Evolutionary conservation across 306 rosid species (phyloP).

Genomic region (Oemleria cerasiformis): DNA sequence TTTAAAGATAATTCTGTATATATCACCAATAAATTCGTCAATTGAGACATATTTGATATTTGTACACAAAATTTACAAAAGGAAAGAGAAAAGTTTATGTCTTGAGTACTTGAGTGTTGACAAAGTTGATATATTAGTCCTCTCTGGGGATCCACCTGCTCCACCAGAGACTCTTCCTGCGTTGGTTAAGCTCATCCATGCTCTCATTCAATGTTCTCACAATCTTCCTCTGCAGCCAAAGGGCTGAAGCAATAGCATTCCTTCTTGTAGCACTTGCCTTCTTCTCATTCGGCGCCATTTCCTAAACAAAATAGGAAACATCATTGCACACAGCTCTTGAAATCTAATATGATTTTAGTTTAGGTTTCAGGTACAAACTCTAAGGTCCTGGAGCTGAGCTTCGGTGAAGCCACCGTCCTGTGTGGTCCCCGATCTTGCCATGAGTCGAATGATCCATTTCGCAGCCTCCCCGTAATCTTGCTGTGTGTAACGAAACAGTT

Average conservation of each 20-base stretch:
- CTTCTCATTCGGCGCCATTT: conserved; percentile 69
- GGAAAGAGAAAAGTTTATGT: conserved; percentile 11
- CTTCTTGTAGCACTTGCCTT: conserved; percentile 59
- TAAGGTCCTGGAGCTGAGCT: conserved; percentile 86
- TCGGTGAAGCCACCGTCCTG: conserved; percentile 93
- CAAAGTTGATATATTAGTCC: conserved; percentile 47
- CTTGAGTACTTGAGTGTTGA: not conserved
- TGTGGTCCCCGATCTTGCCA: conserved; percentile 91
- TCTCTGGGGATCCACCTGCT: conserved; percentile 96
- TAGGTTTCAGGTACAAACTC: conserved; percentile 36
- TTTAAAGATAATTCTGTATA: conserved; percentile 31
- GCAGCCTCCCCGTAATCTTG: conserved; percentile 89
- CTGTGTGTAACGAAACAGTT: conserved; percentile 74
- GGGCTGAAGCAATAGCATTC: conserved; percentile 81
- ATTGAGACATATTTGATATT: conserved; percentile 14
- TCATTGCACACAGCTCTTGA: conserved; percentile 6
- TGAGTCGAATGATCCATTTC: conserved; percentile 65
- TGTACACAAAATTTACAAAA: conserved; percentile 56
- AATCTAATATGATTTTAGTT: conserved; percentile 3
- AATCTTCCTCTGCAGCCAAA: conserved; percentile 69
- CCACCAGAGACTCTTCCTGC: conserved; percentile 91
- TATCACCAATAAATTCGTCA: conserved; percentile 27
- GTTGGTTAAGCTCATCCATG: conserved; percentile 66
- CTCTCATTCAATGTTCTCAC: conserved; percentile 78
- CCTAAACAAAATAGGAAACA: conserved; percentile 29